Percentiles rank a stretch among this genome's conserved stretches.
Conservation (phyloP, 495 filamentous ascomycete species). For the Annulohypoxylon bovei region DNA sequence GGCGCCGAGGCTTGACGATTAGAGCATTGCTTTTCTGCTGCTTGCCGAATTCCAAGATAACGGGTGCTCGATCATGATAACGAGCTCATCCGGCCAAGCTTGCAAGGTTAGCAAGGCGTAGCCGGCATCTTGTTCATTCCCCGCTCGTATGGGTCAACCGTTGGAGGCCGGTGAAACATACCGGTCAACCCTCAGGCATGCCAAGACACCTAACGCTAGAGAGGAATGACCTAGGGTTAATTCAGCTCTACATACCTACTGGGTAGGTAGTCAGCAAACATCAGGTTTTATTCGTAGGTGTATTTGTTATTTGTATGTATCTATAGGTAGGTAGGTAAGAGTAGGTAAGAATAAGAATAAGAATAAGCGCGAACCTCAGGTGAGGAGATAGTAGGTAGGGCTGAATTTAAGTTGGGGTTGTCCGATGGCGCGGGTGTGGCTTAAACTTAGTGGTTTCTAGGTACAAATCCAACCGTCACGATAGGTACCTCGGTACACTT, state of each 20-base stretch:
- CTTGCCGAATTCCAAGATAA: not conserved
- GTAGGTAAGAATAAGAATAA: not conserved
- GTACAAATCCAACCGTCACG: not conserved
- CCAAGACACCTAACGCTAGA: not conserved
- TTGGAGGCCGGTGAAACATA: not conserved
- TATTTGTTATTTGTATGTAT: not conserved
- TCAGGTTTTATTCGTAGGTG: not conserved
- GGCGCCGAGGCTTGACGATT: not conserved
- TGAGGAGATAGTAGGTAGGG: not conserved
- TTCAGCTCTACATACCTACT: not conserved
- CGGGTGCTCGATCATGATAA: not conserved
- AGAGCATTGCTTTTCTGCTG: not conserved
- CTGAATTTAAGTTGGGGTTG: not conserved
- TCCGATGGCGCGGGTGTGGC: not conserved
- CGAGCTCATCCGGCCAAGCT: not conserved
- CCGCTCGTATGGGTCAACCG: not conserved
- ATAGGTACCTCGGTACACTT: not conserved
- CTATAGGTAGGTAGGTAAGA: not conserved
- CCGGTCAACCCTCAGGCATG: not conserved
- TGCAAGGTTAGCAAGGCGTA: not conserved
- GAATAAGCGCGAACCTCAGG: not conserved
- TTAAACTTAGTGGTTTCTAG: not conserved
- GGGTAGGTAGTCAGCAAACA: not conserved
- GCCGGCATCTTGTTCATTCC: not conserved
- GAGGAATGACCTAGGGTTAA: not conserved